phyloP scores from a whole-genome alignment of 371 early-diverging fungal genomes.

The Rhizopus stolonifer region DNA sequence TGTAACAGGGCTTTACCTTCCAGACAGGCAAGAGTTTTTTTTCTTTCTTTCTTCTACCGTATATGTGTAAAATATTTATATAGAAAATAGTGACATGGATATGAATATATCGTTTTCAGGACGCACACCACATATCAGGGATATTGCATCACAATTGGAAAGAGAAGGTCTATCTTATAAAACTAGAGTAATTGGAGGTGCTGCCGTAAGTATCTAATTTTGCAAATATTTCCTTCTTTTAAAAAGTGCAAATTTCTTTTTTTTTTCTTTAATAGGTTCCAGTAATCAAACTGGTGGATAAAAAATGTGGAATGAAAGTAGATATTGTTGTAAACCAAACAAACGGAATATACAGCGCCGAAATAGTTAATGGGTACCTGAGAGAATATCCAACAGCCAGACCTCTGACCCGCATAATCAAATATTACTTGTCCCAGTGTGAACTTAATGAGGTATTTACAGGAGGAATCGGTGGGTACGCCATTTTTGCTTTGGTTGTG shows the following conservation, averaged over 20 bases:
- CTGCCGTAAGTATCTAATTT: constrained; percentile 36
- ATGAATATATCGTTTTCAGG: too few relatives aligned
- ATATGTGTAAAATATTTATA: too few relatives aligned
- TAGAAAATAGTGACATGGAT: not conserved
- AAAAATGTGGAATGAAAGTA: constrained; percentile 67
- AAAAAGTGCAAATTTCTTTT: not conserved
- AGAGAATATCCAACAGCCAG: constrained; percentile 61
- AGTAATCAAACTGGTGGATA: constrained; percentile 87
- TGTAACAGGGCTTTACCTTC: constrained; percentile 81
- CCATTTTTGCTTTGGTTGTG: constrained; percentile 79
- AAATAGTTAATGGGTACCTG: constrained; percentile 56
- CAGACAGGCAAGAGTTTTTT: constrained; percentile 52
- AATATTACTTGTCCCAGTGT: constrained; percentile 77
- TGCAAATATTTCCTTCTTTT: not conserved
- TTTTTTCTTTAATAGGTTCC: constrained; percentile 67
- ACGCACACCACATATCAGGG: too few relatives aligned
- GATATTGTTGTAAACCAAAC: constrained; percentile 83
- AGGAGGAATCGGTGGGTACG: constrained; percentile 96
- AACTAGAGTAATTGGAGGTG: constrained; percentile 52
- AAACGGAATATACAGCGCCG: constrained; percentile 68
- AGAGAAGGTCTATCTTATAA: constrained; percentile 17
- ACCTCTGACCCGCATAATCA: constrained; percentile 74
- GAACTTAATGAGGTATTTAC: constrained; percentile 86
- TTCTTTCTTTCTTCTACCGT: too few relatives aligned
- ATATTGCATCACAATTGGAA: too few relatives aligned